Conservation (phyloP, 73 alveolate genomes). For the Tetrahymena borealis region DNA sequence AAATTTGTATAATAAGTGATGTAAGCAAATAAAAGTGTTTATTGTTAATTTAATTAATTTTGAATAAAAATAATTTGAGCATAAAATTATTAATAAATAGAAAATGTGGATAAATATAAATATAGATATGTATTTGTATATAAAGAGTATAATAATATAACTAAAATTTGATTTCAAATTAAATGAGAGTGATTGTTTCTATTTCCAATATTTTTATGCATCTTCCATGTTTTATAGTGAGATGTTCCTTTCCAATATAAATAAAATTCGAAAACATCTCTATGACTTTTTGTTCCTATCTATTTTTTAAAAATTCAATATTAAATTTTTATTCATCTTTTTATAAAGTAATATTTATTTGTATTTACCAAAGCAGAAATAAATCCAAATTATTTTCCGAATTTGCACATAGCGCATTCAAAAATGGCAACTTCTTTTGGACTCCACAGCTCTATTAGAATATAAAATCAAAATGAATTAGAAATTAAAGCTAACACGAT, state of each 20-base stretch:
- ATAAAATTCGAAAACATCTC: neutral
- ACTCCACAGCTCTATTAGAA: neutral
- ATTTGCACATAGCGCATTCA: neutral
- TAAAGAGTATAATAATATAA: too few species aligned
- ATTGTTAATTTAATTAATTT: too few species aligned
- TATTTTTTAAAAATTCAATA: neutral
- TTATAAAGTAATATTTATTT: neutral
- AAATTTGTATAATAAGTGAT: too few species aligned
- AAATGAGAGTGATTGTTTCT: neutral
- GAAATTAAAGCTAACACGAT: too few species aligned
- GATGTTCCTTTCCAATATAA: neutral
- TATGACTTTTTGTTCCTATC: neutral
- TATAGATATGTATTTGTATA: too few species aligned
- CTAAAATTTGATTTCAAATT: neutral
- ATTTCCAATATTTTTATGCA: neutral
- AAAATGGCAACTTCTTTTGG: neutral
- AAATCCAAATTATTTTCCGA: neutral
- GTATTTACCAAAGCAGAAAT: neutral
- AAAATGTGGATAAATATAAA: too few species aligned
- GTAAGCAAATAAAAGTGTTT: too few species aligned
- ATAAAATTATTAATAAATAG: too few species aligned
- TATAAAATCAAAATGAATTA: neutral
- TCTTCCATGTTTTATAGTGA: neutral
- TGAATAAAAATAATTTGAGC: too few species aligned
- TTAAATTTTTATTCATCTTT: neutral